A percentile compares a stretch with the other conserved stretches of the same genome.
Conservation (phyloP, 2,329 filamentous ascomycete genomes). For the Chalara sp. region DNA sequence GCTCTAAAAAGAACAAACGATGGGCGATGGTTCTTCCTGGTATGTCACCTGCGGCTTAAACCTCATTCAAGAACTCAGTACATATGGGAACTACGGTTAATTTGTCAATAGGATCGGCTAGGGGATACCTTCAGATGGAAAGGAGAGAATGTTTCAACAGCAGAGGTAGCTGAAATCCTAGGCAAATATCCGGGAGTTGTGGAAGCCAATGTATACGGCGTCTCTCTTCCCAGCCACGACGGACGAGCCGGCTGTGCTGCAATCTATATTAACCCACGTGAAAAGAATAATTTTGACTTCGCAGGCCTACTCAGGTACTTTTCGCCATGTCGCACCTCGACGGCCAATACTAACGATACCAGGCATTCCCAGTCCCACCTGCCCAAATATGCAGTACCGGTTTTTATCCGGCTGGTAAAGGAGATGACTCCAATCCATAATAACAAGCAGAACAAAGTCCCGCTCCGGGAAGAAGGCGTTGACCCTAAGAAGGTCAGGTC, state of each 20-base stretch:
- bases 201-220: slow-evolving; percentile 67
- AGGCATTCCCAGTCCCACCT: slow-evolving; percentile 51
- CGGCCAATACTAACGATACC: not conserved
- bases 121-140: slow-evolving; percentile 75
- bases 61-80: no score
- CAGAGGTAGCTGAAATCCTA: slow-evolving; percentile 60
- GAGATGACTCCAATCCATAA: slow-evolving; percentile 60
- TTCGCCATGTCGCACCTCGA: not conserved
- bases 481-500: slow-evolving; percentile 43
- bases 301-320: slow-evolving; percentile 46
- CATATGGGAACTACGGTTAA: no score
- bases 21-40: slow-evolving; percentile 61
- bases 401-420: slow-evolving; percentile 61
- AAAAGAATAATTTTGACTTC: slow-evolving; percentile 49
- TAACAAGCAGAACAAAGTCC: slow-evolving; percentile 75
- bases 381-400: slow-evolving; percentile 67
- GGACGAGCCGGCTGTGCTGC: slow-evolving; percentile 62
- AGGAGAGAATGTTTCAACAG: slow-evolving; percentile 59
- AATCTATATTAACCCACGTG: slow-evolving; percentile 47
- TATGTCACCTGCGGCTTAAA: no score
- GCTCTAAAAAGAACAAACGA: slow-evolving; percentile 54
- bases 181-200: slow-evolving; percentile 50
- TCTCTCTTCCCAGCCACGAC: slow-evolving; percentile 58
- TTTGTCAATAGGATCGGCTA: slow-evolving; percentile 43
- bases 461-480: slow-evolving; percentile 59